Evolutionary conservation across 805 yeast genomes (phyloP).

Genomic region (Millerozyma miso): DNA sequence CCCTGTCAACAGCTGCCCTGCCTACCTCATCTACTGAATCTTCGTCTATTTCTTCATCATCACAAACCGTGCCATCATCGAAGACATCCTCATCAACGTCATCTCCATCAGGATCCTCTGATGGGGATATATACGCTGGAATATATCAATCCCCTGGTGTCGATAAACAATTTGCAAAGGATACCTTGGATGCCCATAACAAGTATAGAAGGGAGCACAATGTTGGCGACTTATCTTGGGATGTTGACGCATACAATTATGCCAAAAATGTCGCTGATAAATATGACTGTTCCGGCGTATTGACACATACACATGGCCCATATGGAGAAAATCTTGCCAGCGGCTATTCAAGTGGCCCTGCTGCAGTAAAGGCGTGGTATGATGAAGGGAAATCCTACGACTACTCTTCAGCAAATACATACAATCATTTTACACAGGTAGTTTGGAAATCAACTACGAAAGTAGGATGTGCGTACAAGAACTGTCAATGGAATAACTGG

Average conservation of each 20-base stretch:
- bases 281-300: conserved; percentile 35
- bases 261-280: conserved; percentile 31
- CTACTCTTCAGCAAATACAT: conserved; percentile 21
- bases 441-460: conserved; percentile 62
- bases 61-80: conserved; percentile 1
- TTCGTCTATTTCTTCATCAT: conserved; percentile 1
- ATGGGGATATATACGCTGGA: conserved; percentile 17
- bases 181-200: conserved; percentile 31
- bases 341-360: conserved; percentile 25
- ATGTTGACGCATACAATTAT: conserved; percentile 25
- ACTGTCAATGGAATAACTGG: conserved; percentile 43
- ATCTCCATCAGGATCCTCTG: conserved; percentile 5
- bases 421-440: conserved; percentile 63
- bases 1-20: not conserved
- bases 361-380: conserved; percentile 34
- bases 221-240: conserved; percentile 29
- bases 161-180: conserved; percentile 25
- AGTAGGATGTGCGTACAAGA: conserved; percentile 69
- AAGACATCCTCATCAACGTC: conserved; percentile 3
- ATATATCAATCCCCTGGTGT: conserved; percentile 17
- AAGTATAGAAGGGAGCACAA: conserved; percentile 27
- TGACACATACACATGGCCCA: conserved; percentile 33
- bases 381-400: conserved; percentile 26
- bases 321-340: conserved; percentile 38
- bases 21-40: not conserved